These are phyloP conservation scores for Ceratobasidium sp. DNA, from an alignment of 1,284 basidiomycete genomes.

Conservation along the genomic window DNA sequence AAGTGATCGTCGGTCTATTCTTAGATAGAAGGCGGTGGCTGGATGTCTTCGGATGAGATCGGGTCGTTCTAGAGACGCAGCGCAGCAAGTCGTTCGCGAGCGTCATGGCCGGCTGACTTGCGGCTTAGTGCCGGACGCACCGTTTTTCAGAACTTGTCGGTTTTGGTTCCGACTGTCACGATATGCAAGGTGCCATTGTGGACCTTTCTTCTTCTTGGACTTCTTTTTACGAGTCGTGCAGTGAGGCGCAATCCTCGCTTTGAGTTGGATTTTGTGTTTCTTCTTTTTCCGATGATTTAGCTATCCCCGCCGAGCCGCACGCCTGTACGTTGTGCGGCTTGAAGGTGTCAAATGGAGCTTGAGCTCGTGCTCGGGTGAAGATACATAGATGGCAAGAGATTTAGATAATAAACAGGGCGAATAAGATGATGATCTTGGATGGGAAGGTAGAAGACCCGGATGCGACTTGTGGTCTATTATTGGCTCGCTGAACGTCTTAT, in stretches of 20 bases:
- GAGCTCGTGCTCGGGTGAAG: not conserved
- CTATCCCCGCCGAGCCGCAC: conserved; percentile 10
- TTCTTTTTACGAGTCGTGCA: no score
- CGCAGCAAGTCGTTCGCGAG: no score
- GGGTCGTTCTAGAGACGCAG: no score
- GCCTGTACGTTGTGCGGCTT: not conserved
- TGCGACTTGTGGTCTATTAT: conserved; percentile 12
- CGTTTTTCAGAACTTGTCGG: no score
- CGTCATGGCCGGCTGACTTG: no score
- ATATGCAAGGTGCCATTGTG: no score
- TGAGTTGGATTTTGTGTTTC: no score
- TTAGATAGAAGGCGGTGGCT: not conserved
- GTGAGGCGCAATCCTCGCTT: no score
- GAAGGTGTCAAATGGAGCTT: not conserved
- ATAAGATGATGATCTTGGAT: not conserved
- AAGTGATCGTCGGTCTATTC: conserved; percentile 6
- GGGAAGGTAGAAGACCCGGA: not conserved
- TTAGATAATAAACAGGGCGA: not conserved
- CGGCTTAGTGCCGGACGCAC: no score
- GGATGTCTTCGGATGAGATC: no score
- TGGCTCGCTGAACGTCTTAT: not conserved
- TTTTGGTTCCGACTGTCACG: no score
- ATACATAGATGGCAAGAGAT: not conserved
- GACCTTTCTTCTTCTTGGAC: conserved; percentile 12
- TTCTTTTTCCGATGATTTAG: conserved; percentile 21